Base-by-base conservation (phyloP, 2,329 filamentous ascomycete genomes). In the Microdochium trichocladiopsis region DNA sequence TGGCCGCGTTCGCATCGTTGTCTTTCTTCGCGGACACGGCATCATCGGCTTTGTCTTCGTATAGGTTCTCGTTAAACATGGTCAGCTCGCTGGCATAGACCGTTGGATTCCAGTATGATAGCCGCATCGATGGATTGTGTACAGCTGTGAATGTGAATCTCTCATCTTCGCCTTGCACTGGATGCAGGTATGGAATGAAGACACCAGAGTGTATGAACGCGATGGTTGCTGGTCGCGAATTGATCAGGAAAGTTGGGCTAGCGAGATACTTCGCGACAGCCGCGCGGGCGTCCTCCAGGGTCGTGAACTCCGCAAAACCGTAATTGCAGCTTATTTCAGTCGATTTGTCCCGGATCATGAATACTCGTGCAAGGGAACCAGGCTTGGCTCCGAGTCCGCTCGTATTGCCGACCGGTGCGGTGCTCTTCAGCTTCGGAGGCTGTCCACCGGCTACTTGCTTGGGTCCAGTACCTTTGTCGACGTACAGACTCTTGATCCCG, bases 131-230 rank as follows among this genome's bases (percentile, higher is more conserved):
- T 1, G 84, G 76, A 59, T 91, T 91, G 57, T 82, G 83, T 2
- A 89, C 73, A 2, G 87, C 86, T 28, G 78, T 76, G 61, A 93
- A 92, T 0, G 85, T 87, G 63, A 84, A 84, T 47, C 71, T 75
- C 14, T 81, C 77, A n/a, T 75, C 79, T 18, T 78, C 78, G 0
- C 78, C 72, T 4, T 75, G 75, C 1, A 73, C 53, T 8, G 78
- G 75, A 50, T 84, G 79, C 49, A 87, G 75, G 45, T 88, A 85
- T 0, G 87, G 88, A 12, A 92, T 81, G 61, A 95, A 94, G 2
- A 94, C 88, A 4, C 89, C 89, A n/a, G 88, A 82, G 58, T 94
- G 89, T 37, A 92, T 91, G 58, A 87, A 90, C 45, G 81, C 86
- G 23, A 90, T 77, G 11, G 80, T 76, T 16, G 90, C 86, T 0